Percentiles rank a stretch among this genome's conserved stretches.
Conservation (phyloP, 257 asterid genomes). For the Gynochthodes officinalis region DNA sequence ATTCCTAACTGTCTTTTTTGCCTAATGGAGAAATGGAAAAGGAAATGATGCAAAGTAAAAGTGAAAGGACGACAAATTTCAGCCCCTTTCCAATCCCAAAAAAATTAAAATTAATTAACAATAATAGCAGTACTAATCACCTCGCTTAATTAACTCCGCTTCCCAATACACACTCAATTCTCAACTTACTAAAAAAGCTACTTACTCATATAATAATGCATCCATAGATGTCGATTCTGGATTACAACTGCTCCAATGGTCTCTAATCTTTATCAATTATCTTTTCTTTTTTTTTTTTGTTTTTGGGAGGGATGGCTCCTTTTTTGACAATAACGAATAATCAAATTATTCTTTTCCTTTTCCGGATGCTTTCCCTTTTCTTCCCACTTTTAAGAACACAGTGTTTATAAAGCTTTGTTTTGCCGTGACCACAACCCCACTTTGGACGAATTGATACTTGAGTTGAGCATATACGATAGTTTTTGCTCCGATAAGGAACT, state of each 20-base stretch:
- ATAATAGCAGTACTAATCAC: no score
- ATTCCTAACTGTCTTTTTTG: conserved; percentile 38
- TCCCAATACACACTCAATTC: not conserved
- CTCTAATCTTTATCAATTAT: conserved; percentile 1
- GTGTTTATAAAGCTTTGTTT: conserved; percentile 32
- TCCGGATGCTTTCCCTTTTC: conserved; percentile 49
- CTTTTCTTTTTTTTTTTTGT: conserved; percentile 7
- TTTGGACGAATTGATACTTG: not conserved
- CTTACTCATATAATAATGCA: not conserved
- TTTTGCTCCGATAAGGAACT: not conserved
- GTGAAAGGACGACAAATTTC: conserved; percentile 21
- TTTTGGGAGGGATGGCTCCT: not conserved
- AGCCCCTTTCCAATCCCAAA: conserved; percentile 25
- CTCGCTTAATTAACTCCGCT: no score
- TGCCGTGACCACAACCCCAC: conserved; percentile 73
- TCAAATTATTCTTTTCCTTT: conserved; percentile 44
- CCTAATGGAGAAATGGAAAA: conserved; percentile 45
- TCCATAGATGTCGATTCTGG: not conserved
- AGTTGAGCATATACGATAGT: no score
- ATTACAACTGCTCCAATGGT: conserved; percentile 18
- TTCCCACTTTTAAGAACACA: conserved; percentile 41
- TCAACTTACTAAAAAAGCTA: conserved; percentile 1
- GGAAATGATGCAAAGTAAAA: conserved; percentile 41
- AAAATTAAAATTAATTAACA: no score
- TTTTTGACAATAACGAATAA: conserved; percentile 39